A percentile compares a stretch with the other conserved stretches of the same genome.
Evolutionary conservation across 2,329 filamentous ascomycete genomes (phyloP).

Genomic region (Curvularia spicifera): DNA sequence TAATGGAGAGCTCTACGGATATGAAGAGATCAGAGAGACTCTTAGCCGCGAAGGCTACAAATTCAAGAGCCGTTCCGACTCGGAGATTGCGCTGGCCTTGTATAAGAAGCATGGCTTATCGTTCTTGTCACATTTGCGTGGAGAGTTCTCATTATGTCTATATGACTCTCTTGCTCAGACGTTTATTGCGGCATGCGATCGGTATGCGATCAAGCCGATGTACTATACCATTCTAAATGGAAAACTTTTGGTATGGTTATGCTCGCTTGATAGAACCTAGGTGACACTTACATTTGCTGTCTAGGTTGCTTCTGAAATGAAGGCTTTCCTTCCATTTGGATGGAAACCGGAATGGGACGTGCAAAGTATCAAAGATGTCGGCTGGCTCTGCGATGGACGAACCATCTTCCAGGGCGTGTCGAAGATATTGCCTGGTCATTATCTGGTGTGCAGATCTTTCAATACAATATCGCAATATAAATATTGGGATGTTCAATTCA

Average conservation of each 20-base stretch:
- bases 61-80: slow-evolving; percentile 58
- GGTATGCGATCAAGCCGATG: slow-evolving; percentile 65
- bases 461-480: slow-evolving; percentile 49
- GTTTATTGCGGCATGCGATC: slow-evolving; percentile 60
- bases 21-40: slow-evolving; percentile 54
- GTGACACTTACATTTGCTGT: not conserved
- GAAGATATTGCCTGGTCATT: slow-evolving; percentile 40
- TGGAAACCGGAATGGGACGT: slow-evolving; percentile 63
- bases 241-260: slow-evolving; percentile 47
- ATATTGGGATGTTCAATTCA: slow-evolving; percentile 63
- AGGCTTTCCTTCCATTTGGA: slow-evolving; percentile 60
- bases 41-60: slow-evolving; percentile 47
- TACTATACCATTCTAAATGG: slow-evolving; percentile 56
- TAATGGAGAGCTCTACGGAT: slow-evolving; percentile 66
- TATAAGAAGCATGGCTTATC: slow-evolving; percentile 54
- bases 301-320: slow-evolving; percentile 53
- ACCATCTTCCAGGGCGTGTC: slow-evolving; percentile 60
- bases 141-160: slow-evolving; percentile 62
- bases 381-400: slow-evolving; percentile 54
- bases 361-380: slow-evolving; percentile 51
- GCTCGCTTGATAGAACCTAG: not conserved
- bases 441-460: slow-evolving; percentile 38
- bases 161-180: slow-evolving; percentile 53
- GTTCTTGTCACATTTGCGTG: slow-evolving; percentile 57
- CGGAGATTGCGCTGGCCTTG: slow-evolving; percentile 61